Evolutionary conservation across 495 filamentous ascomycete genomes (phyloP), one percentile per base, ranked within the genome.

Genomic region (Aspergillus carlsbadensis): DNA sequence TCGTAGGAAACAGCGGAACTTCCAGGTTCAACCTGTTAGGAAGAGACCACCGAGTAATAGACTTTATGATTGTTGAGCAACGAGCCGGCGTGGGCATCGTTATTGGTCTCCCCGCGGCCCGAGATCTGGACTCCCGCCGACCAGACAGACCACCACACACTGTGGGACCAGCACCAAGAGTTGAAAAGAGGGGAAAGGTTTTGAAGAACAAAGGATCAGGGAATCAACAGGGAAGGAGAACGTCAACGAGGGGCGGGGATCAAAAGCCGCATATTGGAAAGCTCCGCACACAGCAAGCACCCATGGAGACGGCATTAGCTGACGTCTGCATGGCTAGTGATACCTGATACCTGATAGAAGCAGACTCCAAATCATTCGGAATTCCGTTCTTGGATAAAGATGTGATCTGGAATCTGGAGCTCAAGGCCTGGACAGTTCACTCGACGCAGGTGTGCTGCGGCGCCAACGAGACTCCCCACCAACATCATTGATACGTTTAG

Each of bases 401-500:
- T 33, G 10, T 33, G 15, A 34, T 34, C 37, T 34, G 36, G 47
- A 50, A 20, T 18, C 24, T 17, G 18, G 10, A 2, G 11, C 31
- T 24, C 14, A 20, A 17, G 31, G 41, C 22, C 46, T 37, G 15
- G 46, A 36, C 33, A 22, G 14, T 41, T 10, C 31, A 35, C 15
- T 21, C 15, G 15, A 36, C 36, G 17, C 15, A 21, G 39, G 14
- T 6, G 17, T 14, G 14, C 3, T 17, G n/a, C 39, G 39, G 39
- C 39, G 17, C 39, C 42, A 45, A 45, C 26, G n/a, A 45, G 11
- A 45, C 8, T 2, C 42, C 10, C 42, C 10, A 20, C 24, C 22
- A 46, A 20, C 43, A 52, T 36, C 34, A 37, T 51, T 41, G 29
- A 40, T 52, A 52, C 49, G 37, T 52, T 42, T 52, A 52, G 49